Conservation (phyloP, 768 basidiomycete genomes). For the Mrakia gelida region DNA sequence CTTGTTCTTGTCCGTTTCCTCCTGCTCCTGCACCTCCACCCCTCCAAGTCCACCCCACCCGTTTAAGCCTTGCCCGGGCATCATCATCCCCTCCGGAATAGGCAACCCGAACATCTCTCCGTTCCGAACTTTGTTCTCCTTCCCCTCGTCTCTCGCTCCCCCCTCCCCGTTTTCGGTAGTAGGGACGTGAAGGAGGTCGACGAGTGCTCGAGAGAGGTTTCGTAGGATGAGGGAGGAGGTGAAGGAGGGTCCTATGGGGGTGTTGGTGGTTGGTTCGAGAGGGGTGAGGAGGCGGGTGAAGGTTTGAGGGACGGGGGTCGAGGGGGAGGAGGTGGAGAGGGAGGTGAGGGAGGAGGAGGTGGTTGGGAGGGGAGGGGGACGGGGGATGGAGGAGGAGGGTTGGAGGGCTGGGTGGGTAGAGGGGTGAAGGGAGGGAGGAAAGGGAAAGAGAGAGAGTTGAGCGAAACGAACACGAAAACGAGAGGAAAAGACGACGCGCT, state of each 20-base stretch:
- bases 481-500: background rate
- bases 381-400: too few relatives aligned
- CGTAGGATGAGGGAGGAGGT: slow-evolving; percentile 24
- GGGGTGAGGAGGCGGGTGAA: slow-evolving; percentile 5
- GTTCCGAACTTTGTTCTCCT: slow-evolving; percentile 7
- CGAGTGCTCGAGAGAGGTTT: slow-evolving; percentile 29
- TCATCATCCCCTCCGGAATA: slow-evolving; percentile 25
- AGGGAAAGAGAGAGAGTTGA: background rate
- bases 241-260: slow-evolving; percentile 20
- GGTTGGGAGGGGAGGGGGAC: background rate
- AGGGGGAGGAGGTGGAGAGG: background rate
- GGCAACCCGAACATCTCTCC: slow-evolving; percentile 33
- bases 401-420: too few relatives aligned
- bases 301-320: background rate
- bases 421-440: too few relatives aligned
- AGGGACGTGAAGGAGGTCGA: slow-evolving; percentile 20
- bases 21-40: background rate
- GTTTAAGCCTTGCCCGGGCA: background rate
- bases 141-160: slow-evolving; percentile 11
- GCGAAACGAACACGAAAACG: background rate
- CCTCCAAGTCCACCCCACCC: background rate
- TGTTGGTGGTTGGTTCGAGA: background rate
- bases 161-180: background rate
- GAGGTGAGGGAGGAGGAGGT: background rate
- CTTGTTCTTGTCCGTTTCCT: background rate